Percentiles rank a stretch among this genome's conserved stretches.
phyloP scores from a whole-genome alignment of 2,329 filamentous ascomycete genomes.

The Neofusicoccum laricinum region DNA sequence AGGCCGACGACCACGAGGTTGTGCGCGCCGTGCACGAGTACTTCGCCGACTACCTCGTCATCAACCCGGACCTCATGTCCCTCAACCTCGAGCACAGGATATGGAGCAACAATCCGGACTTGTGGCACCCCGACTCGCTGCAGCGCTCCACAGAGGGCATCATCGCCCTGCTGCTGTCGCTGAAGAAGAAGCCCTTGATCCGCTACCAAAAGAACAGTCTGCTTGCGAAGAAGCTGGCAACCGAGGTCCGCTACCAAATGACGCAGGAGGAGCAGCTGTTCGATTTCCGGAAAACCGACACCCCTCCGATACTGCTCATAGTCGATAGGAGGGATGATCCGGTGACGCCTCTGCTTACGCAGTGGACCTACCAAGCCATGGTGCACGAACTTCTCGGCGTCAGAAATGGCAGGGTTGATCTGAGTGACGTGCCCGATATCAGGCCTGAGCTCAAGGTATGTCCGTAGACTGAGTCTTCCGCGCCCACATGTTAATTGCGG shows the following conservation, averaged over 20 bases:
- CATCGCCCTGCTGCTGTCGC: constrained; percentile 75
- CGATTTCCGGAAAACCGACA: constrained; percentile 93
- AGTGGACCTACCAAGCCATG: constrained; percentile 99
- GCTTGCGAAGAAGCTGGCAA: constrained; percentile 87
- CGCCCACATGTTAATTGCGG: background rate
- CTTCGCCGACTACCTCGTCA: constrained; percentile 91
- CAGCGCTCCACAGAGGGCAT: constrained; percentile 85
- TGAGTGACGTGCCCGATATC: constrained; percentile 79
- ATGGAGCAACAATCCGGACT: constrained; percentile 78
- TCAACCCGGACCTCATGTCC: constrained; percentile 91
- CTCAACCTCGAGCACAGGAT: constrained; percentile 71
- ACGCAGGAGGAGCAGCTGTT: constrained; percentile 96
- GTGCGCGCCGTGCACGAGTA: constrained; percentile 92
- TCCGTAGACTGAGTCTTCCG: background rate
- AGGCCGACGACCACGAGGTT: constrained; percentile 96
- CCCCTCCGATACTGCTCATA: constrained; percentile 85
- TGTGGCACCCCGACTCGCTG: constrained; percentile 87
- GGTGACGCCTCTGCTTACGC: constrained; percentile 87
- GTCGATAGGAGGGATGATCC: constrained; percentile 92
- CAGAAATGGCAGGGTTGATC: constrained; percentile 87
- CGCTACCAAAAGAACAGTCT: constrained; percentile 89
- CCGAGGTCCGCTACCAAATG: constrained; percentile 87
- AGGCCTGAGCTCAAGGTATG: constrained; percentile 70
- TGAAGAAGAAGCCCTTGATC: constrained; percentile 97
- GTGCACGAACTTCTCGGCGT: constrained; percentile 95